Base-by-base conservation (phyloP, 2,329 filamentous ascomycete species). In the Eurotiales sp. region DNA sequence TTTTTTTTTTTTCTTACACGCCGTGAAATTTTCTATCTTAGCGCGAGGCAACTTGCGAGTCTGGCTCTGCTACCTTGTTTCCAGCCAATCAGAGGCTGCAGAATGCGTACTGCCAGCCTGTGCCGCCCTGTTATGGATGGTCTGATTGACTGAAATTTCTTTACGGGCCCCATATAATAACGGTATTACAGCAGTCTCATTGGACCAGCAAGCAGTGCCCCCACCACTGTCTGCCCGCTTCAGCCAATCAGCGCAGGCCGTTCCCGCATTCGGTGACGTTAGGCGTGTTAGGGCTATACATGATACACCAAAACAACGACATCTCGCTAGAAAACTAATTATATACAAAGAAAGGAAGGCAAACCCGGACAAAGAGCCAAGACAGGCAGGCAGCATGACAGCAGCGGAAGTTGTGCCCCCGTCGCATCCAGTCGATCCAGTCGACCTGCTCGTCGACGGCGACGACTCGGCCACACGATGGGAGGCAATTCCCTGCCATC, bases 401-500 rank as follows among this genome's bases (percentile, higher is more conserved):
- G 45, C 40, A 32, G 40, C 46, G 15, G 46, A 48, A 41, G 19
- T 39, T 47, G 39, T 17, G 39, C 6, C 44, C 36, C 21, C 32
- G 27, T 15, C 25, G n/a, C 41, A 12, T 21, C 36, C 36, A 15
- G 32, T 32, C 21, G 51, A 53, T 12, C 29, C 32, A n/a, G 17
- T 46, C 12, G 44, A 47, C 23, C 15, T 29, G 34, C 42, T 51
- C n/a, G n/a, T n/a, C n/a, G n/a, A n/a, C n/a, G n/a, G n/a, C n/a
- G 51, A 51, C 6, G 25, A 49, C 34, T 21, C 45, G 21, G 50
- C 55, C n/a, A 52, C 50, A 27, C 53, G 52, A 43, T 50, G 43
- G 46, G 67, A 74, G 60, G 80, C 82, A 40, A 85, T 95, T 48
- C 86, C 87, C 46, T 76, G 78, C 34, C 92, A 97, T 74, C 90